These are phyloP conservation scores for Puccinia coronata DNA, from an alignment of 1,284 basidiomycete genomes.

Conservation along the genomic window DNA sequence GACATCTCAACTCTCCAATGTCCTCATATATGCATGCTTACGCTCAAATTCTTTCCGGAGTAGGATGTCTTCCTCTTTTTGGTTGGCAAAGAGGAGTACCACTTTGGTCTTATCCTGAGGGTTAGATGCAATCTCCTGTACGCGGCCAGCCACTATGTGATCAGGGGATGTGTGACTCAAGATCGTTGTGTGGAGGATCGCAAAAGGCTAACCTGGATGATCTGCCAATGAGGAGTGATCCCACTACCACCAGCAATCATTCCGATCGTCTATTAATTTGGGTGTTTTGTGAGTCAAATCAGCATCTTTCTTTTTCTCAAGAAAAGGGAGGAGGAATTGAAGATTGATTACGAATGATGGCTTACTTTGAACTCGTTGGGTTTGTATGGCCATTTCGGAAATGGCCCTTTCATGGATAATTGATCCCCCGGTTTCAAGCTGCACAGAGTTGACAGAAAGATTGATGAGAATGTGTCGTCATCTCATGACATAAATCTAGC, in stretches of 20 bases:
- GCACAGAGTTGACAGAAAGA: slow-evolving; percentile 42
- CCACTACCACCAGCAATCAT: slow-evolving; percentile 58
- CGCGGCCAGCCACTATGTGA: too few species aligned
- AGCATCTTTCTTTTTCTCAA: not conserved
- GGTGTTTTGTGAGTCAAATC: not conserved
- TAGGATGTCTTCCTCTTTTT: slow-evolving; percentile 82
- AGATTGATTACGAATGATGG: not conserved
- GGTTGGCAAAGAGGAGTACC: slow-evolving; percentile 86
- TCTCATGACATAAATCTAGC: not conserved
- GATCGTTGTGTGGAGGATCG: too few species aligned
- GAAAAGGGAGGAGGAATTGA: not conserved
- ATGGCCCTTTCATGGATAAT: slow-evolving; percentile 74
- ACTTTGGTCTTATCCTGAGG: slow-evolving; percentile 91
- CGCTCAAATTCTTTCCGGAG: slow-evolving; percentile 56
- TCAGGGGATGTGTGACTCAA: too few species aligned
- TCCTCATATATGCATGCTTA: too few species aligned
- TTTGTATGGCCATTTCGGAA: slow-evolving; percentile 57
- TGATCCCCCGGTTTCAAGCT: slow-evolving; percentile 74
- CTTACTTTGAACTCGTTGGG: slow-evolving; percentile 69
- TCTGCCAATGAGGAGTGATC: slow-evolving; percentile 63
- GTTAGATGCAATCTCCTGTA: slow-evolving; percentile 58
- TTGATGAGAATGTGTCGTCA: not conserved
- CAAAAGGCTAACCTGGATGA: slow-evolving; percentile 30
- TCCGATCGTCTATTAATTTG: slow-evolving; percentile 25
- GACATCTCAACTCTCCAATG: not conserved